Percentiles rank a stretch among this genome's conserved stretches.
Evolutionary conservation across 164 flowering plant genomes (phyloP).

Genomic region (Aristolochia contorta): DNA sequence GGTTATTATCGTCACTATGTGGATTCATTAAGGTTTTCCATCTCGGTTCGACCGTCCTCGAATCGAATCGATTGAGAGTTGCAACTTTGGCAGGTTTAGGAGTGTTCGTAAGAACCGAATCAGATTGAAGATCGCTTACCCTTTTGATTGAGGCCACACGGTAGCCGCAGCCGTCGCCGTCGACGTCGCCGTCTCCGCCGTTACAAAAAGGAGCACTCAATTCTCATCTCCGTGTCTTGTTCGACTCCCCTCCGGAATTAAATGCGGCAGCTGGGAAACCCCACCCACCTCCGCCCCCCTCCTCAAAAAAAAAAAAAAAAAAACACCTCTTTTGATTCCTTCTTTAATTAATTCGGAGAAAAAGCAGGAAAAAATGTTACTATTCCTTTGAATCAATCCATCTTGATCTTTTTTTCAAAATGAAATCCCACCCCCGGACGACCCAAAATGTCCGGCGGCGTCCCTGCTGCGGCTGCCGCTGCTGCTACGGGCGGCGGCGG

Average conservation of each 20-base stretch:
- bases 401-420: neutral
- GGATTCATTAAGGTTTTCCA: too few relatives aligned
- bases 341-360: neutral
- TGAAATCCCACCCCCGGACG: slow-evolving; percentile 8
- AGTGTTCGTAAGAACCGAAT: too few relatives aligned
- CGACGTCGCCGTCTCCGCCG: neutral
- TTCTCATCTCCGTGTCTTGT: neutral
- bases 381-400: neutral
- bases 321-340: neutral
- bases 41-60: too few relatives aligned
- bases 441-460: slow-evolving; percentile 11
- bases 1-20: too few relatives aligned
- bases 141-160: too few relatives aligned
- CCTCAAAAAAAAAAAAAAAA: too few relatives aligned
- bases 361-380: neutral
- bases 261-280: slow-evolving; percentile 16
- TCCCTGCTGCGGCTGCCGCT: neutral
- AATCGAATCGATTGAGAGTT: too few relatives aligned
- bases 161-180: too few relatives aligned
- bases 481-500: neutral
- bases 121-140: too few relatives aligned
- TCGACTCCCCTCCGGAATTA: slow-evolving; percentile 4
- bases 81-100: too few relatives aligned
- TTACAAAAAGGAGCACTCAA: neutral
- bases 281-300: slow-evolving; percentile 18